A percentile compares a stretch with the other conserved stretches of the same genome.
These are phyloP conservation scores for Symbiotaphrina buchneri DNA, from an alignment of 495 filamentous ascomycete genomes.

Conservation along the genomic window DNA sequence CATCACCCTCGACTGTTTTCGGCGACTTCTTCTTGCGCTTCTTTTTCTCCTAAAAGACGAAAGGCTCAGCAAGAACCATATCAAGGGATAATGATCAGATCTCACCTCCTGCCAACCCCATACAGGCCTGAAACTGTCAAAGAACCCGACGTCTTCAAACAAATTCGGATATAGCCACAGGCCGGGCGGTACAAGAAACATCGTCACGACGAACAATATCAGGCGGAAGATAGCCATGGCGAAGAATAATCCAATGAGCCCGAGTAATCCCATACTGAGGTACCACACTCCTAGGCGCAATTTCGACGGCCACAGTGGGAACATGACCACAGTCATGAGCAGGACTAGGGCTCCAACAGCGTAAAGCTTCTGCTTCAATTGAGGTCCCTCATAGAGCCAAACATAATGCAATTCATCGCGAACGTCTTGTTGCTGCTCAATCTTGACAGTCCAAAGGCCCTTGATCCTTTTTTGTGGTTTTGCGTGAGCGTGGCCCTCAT, in stretches of 20 bases:
- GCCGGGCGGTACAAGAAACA: conserved; percentile 65
- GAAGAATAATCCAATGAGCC: conserved; percentile 85
- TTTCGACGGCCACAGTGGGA: conserved; percentile 89
- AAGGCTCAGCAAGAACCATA: neutral
- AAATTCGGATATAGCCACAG: conserved; percentile 96
- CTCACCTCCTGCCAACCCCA: conserved; percentile 98
- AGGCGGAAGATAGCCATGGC: conserved; percentile 91
- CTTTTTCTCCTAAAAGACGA: conserved; percentile 30
- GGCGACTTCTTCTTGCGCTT: conserved; percentile 30
- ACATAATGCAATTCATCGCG: conserved; percentile 82
- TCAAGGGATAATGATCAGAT: conserved; percentile 5
- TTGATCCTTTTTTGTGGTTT: conserved; percentile 65
- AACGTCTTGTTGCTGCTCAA: conserved; percentile 93
- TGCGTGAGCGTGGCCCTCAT: conserved; percentile 47
- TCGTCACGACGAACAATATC: conserved; percentile 84
- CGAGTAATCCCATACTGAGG: conserved; percentile 82
- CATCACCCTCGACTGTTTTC: conserved; percentile 8
- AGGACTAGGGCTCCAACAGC: conserved; percentile 57
- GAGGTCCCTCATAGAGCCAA: conserved; percentile 87
- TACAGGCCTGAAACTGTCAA: conserved; percentile 87
- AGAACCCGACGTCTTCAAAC: conserved; percentile 96
- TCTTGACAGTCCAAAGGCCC: conserved; percentile 87
- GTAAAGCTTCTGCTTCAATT: conserved; percentile 83
- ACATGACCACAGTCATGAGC: conserved; percentile 78
- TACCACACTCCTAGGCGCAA: conserved; percentile 93